A percentile compares a stretch with the other conserved stretches of the same genome.
Conservation (phyloP, 2,329 filamentous ascomycete genomes). For the Leptographium radiaticola region DNA sequence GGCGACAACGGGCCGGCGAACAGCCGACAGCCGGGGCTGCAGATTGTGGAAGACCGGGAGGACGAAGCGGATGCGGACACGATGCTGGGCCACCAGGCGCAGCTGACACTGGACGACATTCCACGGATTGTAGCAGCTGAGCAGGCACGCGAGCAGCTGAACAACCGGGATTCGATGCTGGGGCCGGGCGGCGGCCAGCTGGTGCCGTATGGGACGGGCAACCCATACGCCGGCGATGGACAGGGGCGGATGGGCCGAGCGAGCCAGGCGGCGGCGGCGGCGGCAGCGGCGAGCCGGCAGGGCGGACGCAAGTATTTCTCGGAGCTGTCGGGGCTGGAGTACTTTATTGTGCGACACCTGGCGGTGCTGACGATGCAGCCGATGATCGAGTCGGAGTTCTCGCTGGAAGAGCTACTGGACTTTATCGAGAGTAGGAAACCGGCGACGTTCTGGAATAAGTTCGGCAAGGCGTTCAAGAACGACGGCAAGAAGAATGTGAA, state of each 20-base stretch:
- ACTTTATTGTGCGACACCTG: conserved; percentile 92
- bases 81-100: conserved; percentile 82
- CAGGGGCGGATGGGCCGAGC: neutral
- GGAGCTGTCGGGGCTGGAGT: conserved; percentile 86
- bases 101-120: conserved; percentile 89
- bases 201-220: neutral
- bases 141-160: conserved; percentile 80
- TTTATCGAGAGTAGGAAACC: conserved; percentile 85
- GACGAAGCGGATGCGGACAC: conserved; percentile 61
- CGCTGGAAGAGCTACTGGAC: conserved; percentile 81
- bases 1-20: conserved; percentile 39
- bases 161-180: conserved; percentile 34
- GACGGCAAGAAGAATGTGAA: conserved; percentile 65
- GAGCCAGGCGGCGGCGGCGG: neutral
- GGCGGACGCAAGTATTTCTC: conserved; percentile 79
- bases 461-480: conserved; percentile 90
- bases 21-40: conserved; percentile 24
- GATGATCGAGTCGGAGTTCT: conserved; percentile 77
- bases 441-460: conserved; percentile 94
- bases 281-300: conserved; percentile 3
- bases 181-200: neutral
- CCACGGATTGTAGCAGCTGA: conserved; percentile 91
- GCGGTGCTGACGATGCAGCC: conserved; percentile 93
- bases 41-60: conserved; percentile 68
- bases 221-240: neutral